phyloP scores from a whole-genome alignment of 352 stramenopile species.

The Globisporangium ultimum region DNA sequence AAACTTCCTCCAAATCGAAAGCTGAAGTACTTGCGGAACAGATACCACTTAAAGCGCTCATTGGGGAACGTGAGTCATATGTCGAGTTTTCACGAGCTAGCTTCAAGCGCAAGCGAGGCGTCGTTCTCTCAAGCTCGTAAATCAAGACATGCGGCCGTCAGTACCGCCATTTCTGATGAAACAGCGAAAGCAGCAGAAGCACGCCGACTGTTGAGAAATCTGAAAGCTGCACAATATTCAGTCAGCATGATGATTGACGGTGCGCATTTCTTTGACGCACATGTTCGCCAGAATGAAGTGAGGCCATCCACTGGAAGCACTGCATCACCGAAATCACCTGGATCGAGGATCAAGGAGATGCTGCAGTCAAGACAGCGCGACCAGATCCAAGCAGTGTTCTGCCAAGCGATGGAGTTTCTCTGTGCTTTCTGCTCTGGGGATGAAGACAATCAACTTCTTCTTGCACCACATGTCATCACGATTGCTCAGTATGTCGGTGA shows the following conservation, averaged over 20 bases:
- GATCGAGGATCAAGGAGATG: slow-evolving; percentile 27
- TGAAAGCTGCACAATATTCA: slow-evolving; percentile 52
- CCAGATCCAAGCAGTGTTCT: slow-evolving; percentile 53
- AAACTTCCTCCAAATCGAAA: slow-evolving; percentile 56
- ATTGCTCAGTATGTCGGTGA: slow-evolving; percentile 52
- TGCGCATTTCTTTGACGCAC: slow-evolving; percentile 65
- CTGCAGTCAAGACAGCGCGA: slow-evolving; percentile 43
- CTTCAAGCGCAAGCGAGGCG: background rate
- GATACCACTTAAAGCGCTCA: slow-evolving; percentile 30
- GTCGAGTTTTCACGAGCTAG: slow-evolving; percentile 45
- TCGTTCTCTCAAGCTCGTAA: background rate
- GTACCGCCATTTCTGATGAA: slow-evolving; percentile 5
- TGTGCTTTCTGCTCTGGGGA: slow-evolving; percentile 45
- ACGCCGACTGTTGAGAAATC: slow-evolving; percentile 51
- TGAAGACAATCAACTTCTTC: slow-evolving; percentile 39
- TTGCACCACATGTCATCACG: slow-evolving; percentile 45
- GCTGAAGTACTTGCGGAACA: slow-evolving; percentile 21
- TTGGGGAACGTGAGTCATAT: slow-evolving; percentile 45
- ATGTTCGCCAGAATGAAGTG: slow-evolving; percentile 23
- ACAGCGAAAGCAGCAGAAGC: slow-evolving; percentile 37
- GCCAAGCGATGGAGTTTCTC: slow-evolving; percentile 56
- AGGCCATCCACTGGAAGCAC: slow-evolving; percentile 1
- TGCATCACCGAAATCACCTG: slow-evolving; percentile 14
- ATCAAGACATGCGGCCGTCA: background rate
- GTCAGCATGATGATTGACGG: slow-evolving; percentile 67